A percentile compares a stretch with the other conserved stretches of the same genome.
Conservation (phyloP, 306 rosid species). For the Lathyrus aphaca region DNA sequence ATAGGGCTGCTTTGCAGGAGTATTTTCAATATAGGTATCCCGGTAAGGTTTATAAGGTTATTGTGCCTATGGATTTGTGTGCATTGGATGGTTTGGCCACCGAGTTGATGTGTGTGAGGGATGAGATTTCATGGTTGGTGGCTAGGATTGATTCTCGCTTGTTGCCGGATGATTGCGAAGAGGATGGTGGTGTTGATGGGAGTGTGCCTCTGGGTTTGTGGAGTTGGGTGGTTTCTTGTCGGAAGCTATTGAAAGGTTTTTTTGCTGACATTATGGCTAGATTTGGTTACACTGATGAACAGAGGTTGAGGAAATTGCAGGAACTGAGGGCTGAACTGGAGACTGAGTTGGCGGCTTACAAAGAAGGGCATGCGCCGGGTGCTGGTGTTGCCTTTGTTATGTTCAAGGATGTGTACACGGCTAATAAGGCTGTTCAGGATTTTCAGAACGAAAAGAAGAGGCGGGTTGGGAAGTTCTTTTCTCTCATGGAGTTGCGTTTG, state of each 20-base stretch:
- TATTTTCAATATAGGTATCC: conserved; percentile 89
- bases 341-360: conserved; percentile 77
- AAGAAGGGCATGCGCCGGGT: conserved; percentile 79
- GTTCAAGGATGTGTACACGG: conserved; percentile 88
- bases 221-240: conserved; percentile 41
- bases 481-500: conserved; percentile 75
- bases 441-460: conserved; percentile 82
- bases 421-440: conserved; percentile 95
- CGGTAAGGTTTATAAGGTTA: conserved; percentile 81
- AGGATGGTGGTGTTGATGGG: conserved; percentile 35
- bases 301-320: conserved; percentile 70
- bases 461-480: conserved; percentile 84
- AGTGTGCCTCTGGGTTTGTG: conserved; percentile 40
- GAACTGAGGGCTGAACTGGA: conserved; percentile 84
- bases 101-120: conserved; percentile 69
- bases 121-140: conserved; percentile 76
- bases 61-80: conserved; percentile 88
- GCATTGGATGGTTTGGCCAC: conserved; percentile 87
- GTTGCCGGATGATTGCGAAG: conserved; percentile 54
- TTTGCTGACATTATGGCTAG: conserved; percentile 49
- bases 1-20: conserved; percentile 67
- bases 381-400: conserved; percentile 95
- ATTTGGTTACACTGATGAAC: conserved; percentile 79
- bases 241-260: conserved; percentile 50
- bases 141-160: conserved; percentile 78